Base-by-base conservation (phyloP, 2,329 filamentous ascomycete genomes). In the Paecilomyces sp. region DNA sequence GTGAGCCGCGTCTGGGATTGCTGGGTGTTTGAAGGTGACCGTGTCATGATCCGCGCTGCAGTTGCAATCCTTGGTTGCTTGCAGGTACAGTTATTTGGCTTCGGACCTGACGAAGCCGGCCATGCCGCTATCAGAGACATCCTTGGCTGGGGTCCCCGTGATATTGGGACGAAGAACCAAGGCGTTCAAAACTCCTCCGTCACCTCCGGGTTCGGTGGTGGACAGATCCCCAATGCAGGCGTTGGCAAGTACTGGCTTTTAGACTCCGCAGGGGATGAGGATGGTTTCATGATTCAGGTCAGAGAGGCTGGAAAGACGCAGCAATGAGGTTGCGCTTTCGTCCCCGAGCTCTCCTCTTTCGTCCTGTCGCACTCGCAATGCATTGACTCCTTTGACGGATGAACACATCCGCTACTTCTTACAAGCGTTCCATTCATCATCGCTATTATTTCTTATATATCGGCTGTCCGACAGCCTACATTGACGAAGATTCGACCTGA, bases 21-120 rank as follows among this genome's bases (percentile, higher is more conserved):
- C 57, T 85, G 82, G 71, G 80, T 82, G 1, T 83, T 87, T 59
- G 85, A 87, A 68, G 83, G 83, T 31, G 85, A 87, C 62, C 73
- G 76, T 24, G 74, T 78, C 53, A 70, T 80, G 60, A 76, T 80
- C 55, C 76, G 75, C 30, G 71, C 77, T 2, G 78, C 76, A 2
- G 75, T 79, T 36, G 77, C 77, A 2, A 63, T 77, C 30, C 65
- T 80, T 4, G 77, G 78, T 24, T 72, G 74, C 59, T 68, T 80
- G 12, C 76, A 79, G 62, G 56, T 72, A 2, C 77, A 79, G 60
- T 60, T 80, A 0, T 74, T 77, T 56, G 70, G 71, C 3, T 72
- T 79, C 56, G 69, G 68, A 22, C 65, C 72, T 2, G 72, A 77
- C 56, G 70, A 77, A 28, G 68, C 77, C 58, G 70, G 73, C 50